Evolutionary conservation across 768 basidiomycete genomes (phyloP).

Genomic region (Crepidotus variabilis): DNA sequence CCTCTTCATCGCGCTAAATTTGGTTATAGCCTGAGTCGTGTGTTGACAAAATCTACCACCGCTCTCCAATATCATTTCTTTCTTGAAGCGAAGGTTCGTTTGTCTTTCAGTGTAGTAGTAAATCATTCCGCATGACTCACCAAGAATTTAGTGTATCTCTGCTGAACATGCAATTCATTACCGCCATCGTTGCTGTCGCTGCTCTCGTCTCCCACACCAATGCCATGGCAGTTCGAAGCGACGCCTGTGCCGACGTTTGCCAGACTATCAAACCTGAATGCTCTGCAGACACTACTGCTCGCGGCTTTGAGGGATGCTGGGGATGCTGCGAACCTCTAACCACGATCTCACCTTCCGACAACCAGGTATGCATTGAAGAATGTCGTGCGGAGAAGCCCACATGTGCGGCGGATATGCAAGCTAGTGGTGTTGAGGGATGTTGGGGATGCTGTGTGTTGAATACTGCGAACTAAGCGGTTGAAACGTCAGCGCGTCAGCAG

Average conservation of each 20-base stretch:
- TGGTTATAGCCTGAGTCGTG: too few relatives aligned
- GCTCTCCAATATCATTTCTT: too few relatives aligned
- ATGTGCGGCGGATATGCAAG: conserved; percentile 7
- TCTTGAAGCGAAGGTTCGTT: too few relatives aligned
- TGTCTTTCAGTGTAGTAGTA: too few relatives aligned
- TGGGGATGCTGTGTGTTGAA: conserved; percentile 10
- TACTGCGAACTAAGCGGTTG: not conserved
- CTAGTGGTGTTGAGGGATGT: conserved; percentile 7
- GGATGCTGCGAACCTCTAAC: conserved; percentile 6
- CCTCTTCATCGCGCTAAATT: too few relatives aligned
- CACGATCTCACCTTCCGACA: not conserved
- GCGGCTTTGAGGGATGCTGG: conserved; percentile 11
- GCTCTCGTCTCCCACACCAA: not conserved
- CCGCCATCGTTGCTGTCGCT: not conserved
- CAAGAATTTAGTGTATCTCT: too few relatives aligned
- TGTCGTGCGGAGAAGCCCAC: conserved; percentile 4
- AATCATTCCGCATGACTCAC: too few relatives aligned
- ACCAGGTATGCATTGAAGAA: not conserved
- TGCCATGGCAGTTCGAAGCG: not conserved
- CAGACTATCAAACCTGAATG: conserved; percentile 4
- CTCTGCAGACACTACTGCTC: conserved; percentile 1
- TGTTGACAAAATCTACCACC: too few relatives aligned
- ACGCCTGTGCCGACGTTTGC: conserved; percentile 4
- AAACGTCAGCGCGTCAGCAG: not conserved
- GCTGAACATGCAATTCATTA: conserved; percentile 1